Evolutionary conservation across 306 rosid species (phyloP).

Genomic region (Calophaca sinica): DNA sequence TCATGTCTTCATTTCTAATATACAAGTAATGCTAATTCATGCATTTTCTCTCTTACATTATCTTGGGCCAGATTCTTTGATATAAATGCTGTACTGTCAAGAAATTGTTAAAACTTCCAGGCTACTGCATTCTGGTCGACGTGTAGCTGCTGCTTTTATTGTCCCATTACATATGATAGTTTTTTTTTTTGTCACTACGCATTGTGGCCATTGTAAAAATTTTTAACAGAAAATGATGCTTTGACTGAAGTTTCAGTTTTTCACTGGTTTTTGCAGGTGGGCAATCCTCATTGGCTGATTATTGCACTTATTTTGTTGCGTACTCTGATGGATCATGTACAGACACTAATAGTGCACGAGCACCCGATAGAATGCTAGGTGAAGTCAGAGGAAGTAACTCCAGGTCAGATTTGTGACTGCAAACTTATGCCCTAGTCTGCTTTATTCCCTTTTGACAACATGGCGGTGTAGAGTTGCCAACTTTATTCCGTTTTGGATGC

Average conservation of each 20-base stretch:
- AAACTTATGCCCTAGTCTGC: conserved; percentile 15
- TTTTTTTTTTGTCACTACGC: background rate
- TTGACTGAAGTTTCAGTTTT: conserved; percentile 28
- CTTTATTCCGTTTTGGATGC: conserved; percentile 44
- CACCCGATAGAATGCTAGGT: conserved; percentile 99
- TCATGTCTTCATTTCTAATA: conserved; percentile 35
- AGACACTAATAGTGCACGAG: conserved; percentile 84
- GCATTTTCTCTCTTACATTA: conserved; percentile 18
- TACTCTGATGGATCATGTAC: conserved; percentile 99
- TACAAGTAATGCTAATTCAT: conserved; percentile 4
- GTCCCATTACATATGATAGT: conserved; percentile 5
- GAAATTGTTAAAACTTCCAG: conserved; percentile 28
- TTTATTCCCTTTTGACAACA: conserved; percentile 18
- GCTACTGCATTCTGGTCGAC: conserved; percentile 39
- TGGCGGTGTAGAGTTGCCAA: conserved; percentile 39
- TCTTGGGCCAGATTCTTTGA: conserved; percentile 12
- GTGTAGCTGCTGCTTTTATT: conserved; percentile 31
- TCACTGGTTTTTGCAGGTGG: conserved; percentile 73
- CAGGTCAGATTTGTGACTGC: conserved; percentile 62
- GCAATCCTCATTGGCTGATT: conserved; percentile 98
- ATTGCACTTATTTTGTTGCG: conserved; percentile 96
- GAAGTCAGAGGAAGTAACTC: conserved; percentile 95
- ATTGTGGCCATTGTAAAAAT: background rate
- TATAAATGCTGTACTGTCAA: conserved; percentile 21
- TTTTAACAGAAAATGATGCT: conserved; percentile 12